Evolutionary conservation across 1,284 basidiomycete genomes (phyloP).

Genomic region (Trichosporon sp.): DNA sequence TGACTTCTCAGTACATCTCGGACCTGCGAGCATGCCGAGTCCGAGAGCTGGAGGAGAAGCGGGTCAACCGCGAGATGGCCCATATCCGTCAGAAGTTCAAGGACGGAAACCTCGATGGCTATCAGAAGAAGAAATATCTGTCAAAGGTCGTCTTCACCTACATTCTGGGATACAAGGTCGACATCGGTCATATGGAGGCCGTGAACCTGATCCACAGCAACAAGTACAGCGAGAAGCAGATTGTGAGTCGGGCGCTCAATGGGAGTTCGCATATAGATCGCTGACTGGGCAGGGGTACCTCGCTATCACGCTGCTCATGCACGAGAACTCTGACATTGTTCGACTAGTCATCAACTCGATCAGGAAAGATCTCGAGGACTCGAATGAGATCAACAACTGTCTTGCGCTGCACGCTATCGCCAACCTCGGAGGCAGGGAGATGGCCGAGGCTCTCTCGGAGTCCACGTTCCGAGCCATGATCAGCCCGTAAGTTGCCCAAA

Average conservation of each 20-base stretch:
- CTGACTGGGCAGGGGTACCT: slow-evolving; percentile 71
- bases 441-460: slow-evolving; percentile 90
- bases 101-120: slow-evolving; percentile 94
- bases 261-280: no score
- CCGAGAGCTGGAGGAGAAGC: slow-evolving; percentile 65
- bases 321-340: slow-evolving; percentile 95
- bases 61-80: slow-evolving; percentile 99
- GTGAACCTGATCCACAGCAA: slow-evolving; percentile 92
- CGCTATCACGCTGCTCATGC: slow-evolving; percentile 93
- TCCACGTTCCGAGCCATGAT: slow-evolving; percentile 93
- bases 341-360: slow-evolving; percentile 96
- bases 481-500: slow-evolving; percentile 65
- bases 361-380: slow-evolving; percentile 91
- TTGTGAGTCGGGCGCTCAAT: slow-evolving; percentile 59
- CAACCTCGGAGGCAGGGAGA: slow-evolving; percentile 94
- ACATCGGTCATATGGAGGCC: slow-evolving; percentile 98
- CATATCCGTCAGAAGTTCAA: slow-evolving; percentile 99
- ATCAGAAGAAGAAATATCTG: slow-evolving; percentile 96
- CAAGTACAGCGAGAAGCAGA: slow-evolving; percentile 99
- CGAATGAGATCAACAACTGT: slow-evolving; percentile 92
- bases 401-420: slow-evolving; percentile 96
- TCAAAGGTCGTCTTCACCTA: slow-evolving; percentile 97
- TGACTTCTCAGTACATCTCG: slow-evolving; percentile 76
- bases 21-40: slow-evolving; percentile 79
- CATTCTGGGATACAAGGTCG: slow-evolving; percentile 97